These are phyloP conservation scores for Tuber aestivum DNA, from an alignment of 495 filamentous ascomycete genomes.

Conservation along the genomic window DNA sequence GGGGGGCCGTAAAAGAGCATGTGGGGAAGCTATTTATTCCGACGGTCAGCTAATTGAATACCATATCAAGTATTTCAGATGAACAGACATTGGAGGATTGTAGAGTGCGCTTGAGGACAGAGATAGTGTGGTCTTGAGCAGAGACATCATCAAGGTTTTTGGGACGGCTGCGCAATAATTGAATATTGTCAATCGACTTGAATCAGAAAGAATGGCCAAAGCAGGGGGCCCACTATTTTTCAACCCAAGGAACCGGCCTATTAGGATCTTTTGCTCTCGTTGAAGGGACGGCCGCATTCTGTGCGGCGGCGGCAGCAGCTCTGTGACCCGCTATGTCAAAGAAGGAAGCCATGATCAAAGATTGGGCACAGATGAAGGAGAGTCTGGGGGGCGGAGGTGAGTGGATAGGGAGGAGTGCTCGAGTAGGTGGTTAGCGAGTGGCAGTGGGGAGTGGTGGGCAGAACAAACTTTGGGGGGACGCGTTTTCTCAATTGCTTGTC, in stretches of 20 bases:
- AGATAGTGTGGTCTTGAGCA: slow-evolving; percentile 95
- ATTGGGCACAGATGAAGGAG: neutral
- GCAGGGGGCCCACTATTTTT: slow-evolving; percentile 79
- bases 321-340: slow-evolving; percentile 93
- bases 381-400: neutral
- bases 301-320: slow-evolving; percentile 61
- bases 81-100: slow-evolving; percentile 79
- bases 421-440: neutral
- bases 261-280: slow-evolving; percentile 54
- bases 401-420: too few relatives aligned
- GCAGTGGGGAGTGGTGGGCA: slow-evolving; percentile 3
- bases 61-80: neutral
- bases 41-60: slow-evolving; percentile 11
- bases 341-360: slow-evolving; percentile 63
- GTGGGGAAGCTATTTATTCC: slow-evolving; percentile 67
- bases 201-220: neutral
- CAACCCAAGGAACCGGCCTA: slow-evolving; percentile 87
- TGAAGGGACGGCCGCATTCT: slow-evolving; percentile 49
- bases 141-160: slow-evolving; percentile 91
- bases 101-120: slow-evolving; percentile 81
- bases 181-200: slow-evolving; percentile 1
- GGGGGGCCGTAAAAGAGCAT: slow-evolving; percentile 95
- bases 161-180: slow-evolving; percentile 59
- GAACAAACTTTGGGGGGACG: slow-evolving; percentile 2
- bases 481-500: slow-evolving; percentile 4